Evolutionary conservation across 2,329 filamentous ascomycete species (phyloP), one percentile per base, ranked within the genome.

Genomic region (Penicillium carneum): DNA sequence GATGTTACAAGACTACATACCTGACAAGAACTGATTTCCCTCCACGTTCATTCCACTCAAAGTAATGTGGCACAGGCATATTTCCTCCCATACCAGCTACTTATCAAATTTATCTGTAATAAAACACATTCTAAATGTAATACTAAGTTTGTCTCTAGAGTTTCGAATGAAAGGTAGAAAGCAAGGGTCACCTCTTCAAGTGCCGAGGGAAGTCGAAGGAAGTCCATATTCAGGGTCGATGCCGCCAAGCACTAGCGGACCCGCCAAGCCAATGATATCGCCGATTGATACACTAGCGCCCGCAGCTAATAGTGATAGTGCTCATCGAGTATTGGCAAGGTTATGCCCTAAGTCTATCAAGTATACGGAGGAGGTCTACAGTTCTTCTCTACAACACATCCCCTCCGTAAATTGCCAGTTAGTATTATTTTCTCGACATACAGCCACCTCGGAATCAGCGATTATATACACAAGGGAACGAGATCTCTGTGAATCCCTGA

Each of bases 121-220:
- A 41, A 18, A 39, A 18, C 14, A 8, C 31, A 33, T 14, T 5
- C 12, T 26, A 26, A 48, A 57, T 54, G 41, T 53, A 41, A 39
- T 47, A 46, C 39, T 34, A 10, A 36, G 23, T 16, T 51, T 14
- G n/a, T 47, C 53, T 56, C n/a, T 52, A 41, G 34, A 18, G n/a
- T 10, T 26, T 26, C 5, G 23, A 26, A 6, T 1, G 5, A 26
- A 4, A 26, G 23, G 23, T 26, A 4, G 23, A 26, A 26, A 34
- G 33, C 33, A 34, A 34, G 33, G 33, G 33, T 12, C 14, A 16
- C 6, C 14, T 26, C 12, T 36, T 36, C 6, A 16, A 36, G 34
- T 36, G 34, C 34, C 34, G 34, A 16, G 12, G 33, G 33, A 11
- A 12, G 34, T 36, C 12, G 12, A 36, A 2, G 34, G 12, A 2